Conservation (phyloP, 169 alveolate genomes). For the Ichthyophthirius multifiliis region DNA sequence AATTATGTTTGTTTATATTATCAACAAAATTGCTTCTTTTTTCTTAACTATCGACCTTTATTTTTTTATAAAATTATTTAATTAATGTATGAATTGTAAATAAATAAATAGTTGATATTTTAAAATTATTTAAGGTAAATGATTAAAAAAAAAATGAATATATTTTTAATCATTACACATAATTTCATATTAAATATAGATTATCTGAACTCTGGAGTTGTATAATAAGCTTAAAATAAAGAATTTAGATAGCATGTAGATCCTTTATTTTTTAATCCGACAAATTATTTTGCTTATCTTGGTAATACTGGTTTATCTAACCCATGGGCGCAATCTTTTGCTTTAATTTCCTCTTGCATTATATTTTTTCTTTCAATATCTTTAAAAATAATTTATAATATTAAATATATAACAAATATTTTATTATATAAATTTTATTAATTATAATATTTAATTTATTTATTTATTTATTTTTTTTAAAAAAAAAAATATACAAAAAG, state of each 20-base stretch:
- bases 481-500: too few relatives aligned
- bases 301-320: constrained; percentile 55
- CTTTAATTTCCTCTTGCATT: constrained; percentile 17
- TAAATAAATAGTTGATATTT: not conserved
- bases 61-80: not conserved
- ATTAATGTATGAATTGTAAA: not conserved
- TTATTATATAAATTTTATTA: too few relatives aligned
- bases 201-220: constrained; percentile 77
- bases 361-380: too few relatives aligned
- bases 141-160: not conserved
- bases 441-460: too few relatives aligned
- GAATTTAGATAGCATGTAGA: constrained; percentile 85
- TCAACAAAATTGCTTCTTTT: constrained; percentile 50
- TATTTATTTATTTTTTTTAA: too few relatives aligned
- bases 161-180: constrained; percentile 42
- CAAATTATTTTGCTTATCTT: constrained; percentile 45
- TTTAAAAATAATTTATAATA: too few relatives aligned
- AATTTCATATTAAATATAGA: constrained; percentile 62
- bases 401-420: too few relatives aligned
- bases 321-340: constrained; percentile 58
- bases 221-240: constrained; percentile 68
- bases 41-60: constrained; percentile 32
- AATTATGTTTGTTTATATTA: constrained; percentile 53
- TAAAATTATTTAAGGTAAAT: not conserved
- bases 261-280: constrained; percentile 52